Base-by-base conservation (phyloP, 176 grass and related monocot species). In the Bothriochloa decipiens region DNA sequence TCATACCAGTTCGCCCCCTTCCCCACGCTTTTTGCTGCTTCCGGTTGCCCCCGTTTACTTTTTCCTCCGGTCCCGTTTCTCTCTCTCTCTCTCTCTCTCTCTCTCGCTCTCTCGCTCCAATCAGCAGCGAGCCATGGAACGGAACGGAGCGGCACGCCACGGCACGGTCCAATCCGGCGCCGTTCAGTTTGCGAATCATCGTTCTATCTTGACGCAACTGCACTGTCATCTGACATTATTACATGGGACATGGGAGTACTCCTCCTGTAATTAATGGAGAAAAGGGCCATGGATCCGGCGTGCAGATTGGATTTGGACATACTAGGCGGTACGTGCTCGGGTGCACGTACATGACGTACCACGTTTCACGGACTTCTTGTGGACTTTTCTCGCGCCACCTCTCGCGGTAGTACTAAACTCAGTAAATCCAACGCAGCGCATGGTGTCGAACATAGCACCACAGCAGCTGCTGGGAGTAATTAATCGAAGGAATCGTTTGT, bases 291-390 rank as follows among this genome's bases (percentile, higher is more conserved):
- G 20, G 20, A 18, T 6, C 22, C 35, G 29, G 29, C 29, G 2
- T 29, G 76, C 76, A 46, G 11, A 65, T 17, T 16, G 37, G 37
- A 64, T 64, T 11, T 58, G 55, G 55, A 60, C 3, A 23, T 22
- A 74, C 15, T 49, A 28, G 67, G 20, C 39, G 36, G 39, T 40
- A 40, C 12, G 61, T 39, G 6, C 35, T 17, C 8, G 5, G 32
- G 9, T 40, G 66, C 26, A 70, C 36, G 57, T 60, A 60, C 57
- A 25, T 4, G 3, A 2, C 9, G 25, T 47, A 47, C 8, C 7
- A 46, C 25, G 39, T 65, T 29, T 43, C 40, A 78, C 62, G 62
- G 77, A 66, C 20, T n/a, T 67, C 41, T 33, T n/a, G 77, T 66
- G 62, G 40, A 67, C 61, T 79, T 79, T 78, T 32, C 58, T 41